Evolutionary conservation across 441 rosid genomes (phyloP), one percentile per base, ranked within the genome.

Genomic region (Daphne laureola): DNA sequence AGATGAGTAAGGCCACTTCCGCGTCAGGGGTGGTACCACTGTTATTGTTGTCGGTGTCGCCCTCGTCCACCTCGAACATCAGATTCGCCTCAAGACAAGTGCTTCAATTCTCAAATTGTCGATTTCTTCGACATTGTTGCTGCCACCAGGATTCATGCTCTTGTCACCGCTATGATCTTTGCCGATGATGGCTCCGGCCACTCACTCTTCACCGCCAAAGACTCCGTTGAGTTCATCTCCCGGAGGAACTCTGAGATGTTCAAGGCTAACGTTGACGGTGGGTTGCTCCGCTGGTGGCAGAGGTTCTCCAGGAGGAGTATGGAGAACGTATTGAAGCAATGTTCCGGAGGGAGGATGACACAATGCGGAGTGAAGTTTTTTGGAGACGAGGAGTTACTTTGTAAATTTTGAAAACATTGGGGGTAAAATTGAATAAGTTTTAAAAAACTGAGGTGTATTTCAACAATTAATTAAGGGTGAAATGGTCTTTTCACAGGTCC

Each of bases 101-200:
- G 94, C 63, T 86, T 94, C 51, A 62, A 68, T 5, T 82, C 95
- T 63, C 80, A 69, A 16, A 72, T 88, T 61, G 78, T 73, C 6
- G 98, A 92, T 73, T 88, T 82, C 78, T 88, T 92, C 67, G 98
- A 92, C 67, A 71, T 92, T 43, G 69, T 92, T 11, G 82, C 83
- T 42, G 95, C 91, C 12, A 82, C 96, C 17, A 91, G 96, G 13
- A 72, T 81, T 64, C 91, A 96, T 18, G 96, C 86, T 16, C 50
- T 88, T 49, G 82, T 88, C n/a, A 91, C 98, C 13, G 59, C 88
- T 27, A 67, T 86, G 67, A 75, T 92, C 12, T 73, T 71, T 0
- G 83, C 94, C 59, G 91, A 71, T 56, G 91, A 81, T 36, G 87
- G 86, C 51, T 76, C 83, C 42, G 85, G 96, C 17, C 77, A 81